These are phyloP conservation scores for Piper betle DNA, from an alignment of 164 flowering plant genomes.

Conservation along the genomic window DNA sequence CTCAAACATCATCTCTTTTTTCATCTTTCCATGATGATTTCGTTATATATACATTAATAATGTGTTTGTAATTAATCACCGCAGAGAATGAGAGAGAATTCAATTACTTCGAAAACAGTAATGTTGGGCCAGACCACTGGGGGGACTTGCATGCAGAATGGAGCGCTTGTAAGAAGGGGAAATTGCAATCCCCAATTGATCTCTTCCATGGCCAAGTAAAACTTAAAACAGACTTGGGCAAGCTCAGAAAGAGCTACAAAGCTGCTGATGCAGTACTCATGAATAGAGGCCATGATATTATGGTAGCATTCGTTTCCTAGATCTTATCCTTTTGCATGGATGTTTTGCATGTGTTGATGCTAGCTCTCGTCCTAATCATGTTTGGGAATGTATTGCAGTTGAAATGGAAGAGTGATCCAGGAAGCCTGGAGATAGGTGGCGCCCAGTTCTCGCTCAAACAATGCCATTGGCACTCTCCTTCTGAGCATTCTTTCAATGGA, in stretches of 20 bases:
- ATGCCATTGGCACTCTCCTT: constrained; percentile 13
- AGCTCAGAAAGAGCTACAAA: constrained; percentile 29
- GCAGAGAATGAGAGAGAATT: constrained; percentile 42
- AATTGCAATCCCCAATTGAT: constrained; percentile 69
- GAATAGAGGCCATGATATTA: constrained; percentile 62
- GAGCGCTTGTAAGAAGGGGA: constrained; percentile 39
- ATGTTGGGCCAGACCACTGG: constrained; percentile 54
- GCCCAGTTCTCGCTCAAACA: constrained; percentile 3
- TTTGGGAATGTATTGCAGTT: constrained; percentile 5
- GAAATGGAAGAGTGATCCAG: constrained; percentile 9
- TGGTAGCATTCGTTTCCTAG: constrained; percentile 17
- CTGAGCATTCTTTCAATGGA: constrained; percentile 1
- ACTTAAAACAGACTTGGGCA: constrained; percentile 23
- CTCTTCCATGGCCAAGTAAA: constrained; percentile 21
- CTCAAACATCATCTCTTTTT: neutral
- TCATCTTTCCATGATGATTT: neutral
- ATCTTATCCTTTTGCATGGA: neutral
- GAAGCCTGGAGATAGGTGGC: constrained; percentile 5
- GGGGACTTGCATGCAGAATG: constrained; percentile 37
- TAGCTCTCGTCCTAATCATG: too few species aligned
- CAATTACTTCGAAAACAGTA: constrained; percentile 25
- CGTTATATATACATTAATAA: neutral
- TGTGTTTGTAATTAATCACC: neutral
- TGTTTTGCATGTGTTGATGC: too few species aligned
- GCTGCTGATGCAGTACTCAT: constrained; percentile 32